These are phyloP conservation scores for Starmerella asiatica DNA, from an alignment of 805 yeast species.

Conservation along the genomic window DNA sequence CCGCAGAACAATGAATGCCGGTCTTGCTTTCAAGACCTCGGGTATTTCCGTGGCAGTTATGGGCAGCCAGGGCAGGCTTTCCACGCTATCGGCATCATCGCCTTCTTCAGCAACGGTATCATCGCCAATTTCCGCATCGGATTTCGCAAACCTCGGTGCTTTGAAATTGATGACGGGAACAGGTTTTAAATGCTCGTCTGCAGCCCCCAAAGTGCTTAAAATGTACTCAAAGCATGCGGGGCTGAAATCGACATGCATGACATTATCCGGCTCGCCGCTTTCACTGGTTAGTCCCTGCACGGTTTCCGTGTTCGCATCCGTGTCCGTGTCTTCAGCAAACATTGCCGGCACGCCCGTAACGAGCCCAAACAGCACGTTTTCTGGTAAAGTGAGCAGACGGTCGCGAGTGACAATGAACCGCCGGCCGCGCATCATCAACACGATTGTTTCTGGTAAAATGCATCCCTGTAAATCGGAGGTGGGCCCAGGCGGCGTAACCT, in stretches of 20 bases:
- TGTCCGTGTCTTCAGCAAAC: slow-evolving; percentile 8
- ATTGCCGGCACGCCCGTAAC: slow-evolving; percentile 22
- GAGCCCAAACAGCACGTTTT: slow-evolving; percentile 68
- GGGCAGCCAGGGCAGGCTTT: slow-evolving; percentile 13
- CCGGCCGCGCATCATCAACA: slow-evolving; percentile 62
- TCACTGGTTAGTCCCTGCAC: not conserved
- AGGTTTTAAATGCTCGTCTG: slow-evolving; percentile 32
- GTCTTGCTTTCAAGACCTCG: slow-evolving; percentile 60
- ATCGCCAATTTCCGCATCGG: not conserved
- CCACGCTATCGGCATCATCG: slow-evolving; percentile 12
- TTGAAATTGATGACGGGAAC: slow-evolving; percentile 15
- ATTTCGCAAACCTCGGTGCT: not conserved
- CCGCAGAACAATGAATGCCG: slow-evolving; percentile 78
- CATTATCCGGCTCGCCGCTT: not conserved
- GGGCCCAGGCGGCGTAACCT: slow-evolving; percentile 12
- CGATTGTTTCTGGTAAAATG: slow-evolving; percentile 29
- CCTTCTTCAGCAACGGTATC: slow-evolving; percentile 8
- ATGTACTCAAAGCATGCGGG: slow-evolving; percentile 80
- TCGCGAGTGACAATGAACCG: slow-evolving; percentile 69
- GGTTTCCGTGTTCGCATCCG: not conserved
- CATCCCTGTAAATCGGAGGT: slow-evolving; percentile 6
- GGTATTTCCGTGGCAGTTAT: slow-evolving; percentile 22
- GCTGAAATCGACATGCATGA: slow-evolving; percentile 55
- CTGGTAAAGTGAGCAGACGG: slow-evolving; percentile 84
- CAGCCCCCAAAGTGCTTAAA: slow-evolving; percentile 48